phyloP scores from a whole-genome alignment of 805 yeast genomes.

The Candida xiaguanensis region DNA sequence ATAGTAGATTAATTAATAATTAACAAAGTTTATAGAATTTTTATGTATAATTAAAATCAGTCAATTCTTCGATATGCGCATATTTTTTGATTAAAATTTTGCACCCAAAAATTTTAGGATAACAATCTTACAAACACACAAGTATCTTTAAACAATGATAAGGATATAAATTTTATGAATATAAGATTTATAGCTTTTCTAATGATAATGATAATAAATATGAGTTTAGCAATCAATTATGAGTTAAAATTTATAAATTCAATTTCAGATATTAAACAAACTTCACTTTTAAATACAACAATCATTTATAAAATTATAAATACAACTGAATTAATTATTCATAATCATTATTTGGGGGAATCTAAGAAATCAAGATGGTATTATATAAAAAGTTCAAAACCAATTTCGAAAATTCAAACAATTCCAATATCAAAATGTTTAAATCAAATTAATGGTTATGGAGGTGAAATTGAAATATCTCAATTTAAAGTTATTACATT shows the following conservation, averaged over 20 bases:
- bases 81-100: no score
- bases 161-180: background rate
- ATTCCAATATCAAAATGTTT: conserved; percentile 9
- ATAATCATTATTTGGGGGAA: conserved; percentile 1
- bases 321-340: background rate
- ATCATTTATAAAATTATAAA: conserved; percentile 5
- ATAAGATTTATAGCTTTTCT: background rate
- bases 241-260: background rate
- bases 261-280: background rate
- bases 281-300: background rate
- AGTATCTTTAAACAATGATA: background rate
- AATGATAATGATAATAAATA: background rate
- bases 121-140: no score
- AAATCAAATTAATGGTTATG: conserved; percentile 8
- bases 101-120: no score
- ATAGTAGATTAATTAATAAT: conserved; percentile 8
- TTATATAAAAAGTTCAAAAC: background rate
- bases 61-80: background rate
- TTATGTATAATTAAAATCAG: background rate
- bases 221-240: background rate
- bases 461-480: conserved; percentile 7
- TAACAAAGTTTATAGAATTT: conserved; percentile 1
- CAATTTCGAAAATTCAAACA: background rate
- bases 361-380: conserved; percentile 5
- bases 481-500: background rate